Evolutionary conservation across 2,329 filamentous ascomycete genomes (phyloP).

Genomic region (Lecanosticta acicola): DNA sequence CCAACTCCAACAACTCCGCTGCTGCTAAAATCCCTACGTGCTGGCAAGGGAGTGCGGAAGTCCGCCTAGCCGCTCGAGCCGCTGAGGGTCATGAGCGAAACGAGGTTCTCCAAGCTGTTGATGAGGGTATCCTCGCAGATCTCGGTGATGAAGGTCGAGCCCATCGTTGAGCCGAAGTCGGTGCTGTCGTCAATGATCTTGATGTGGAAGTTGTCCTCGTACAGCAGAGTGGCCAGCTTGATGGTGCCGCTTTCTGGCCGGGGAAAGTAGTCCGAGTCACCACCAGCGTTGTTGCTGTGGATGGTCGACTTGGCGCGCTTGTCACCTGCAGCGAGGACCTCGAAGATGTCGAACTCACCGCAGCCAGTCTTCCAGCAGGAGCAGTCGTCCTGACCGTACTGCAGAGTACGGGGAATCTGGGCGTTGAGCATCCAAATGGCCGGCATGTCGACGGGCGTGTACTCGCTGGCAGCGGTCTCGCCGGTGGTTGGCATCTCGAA

Average conservation of each 20-base stretch:
- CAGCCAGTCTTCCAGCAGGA: conserved; percentile 67
- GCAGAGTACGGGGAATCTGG: conserved; percentile 62
- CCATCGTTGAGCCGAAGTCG: conserved; percentile 35
- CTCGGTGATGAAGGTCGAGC: conserved; percentile 30
- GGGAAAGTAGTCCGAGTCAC: conserved; percentile 65
- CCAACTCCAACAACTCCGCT: conserved; percentile 3
- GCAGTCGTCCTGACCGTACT: conserved; percentile 60
- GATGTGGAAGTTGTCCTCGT: conserved; percentile 51
- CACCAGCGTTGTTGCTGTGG: conserved; percentile 57
- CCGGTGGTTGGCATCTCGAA: conserved; percentile 65
- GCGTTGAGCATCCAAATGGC: conserved; percentile 72
- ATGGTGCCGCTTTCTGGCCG: conserved; percentile 56
- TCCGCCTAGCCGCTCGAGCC: conserved; percentile 3
- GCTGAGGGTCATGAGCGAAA: conserved; percentile 36
- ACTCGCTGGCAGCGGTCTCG: conserved; percentile 36
- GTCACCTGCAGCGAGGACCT: conserved; percentile 62
- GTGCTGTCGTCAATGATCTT: conserved; percentile 42
- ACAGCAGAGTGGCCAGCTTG: conserved; percentile 61
- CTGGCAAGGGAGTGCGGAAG: background rate
- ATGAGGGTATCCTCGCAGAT: conserved; percentile 31
- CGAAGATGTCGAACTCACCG: conserved; percentile 71
- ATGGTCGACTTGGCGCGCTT: conserved; percentile 64
- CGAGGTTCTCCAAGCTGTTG: conserved; percentile 29
- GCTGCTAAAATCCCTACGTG: conserved; percentile 2
- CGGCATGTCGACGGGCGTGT: conserved; percentile 56